Base-by-base conservation (phyloP, 2,329 filamentous ascomycete species). In the Sporothrix pseudoabietina region DNA sequence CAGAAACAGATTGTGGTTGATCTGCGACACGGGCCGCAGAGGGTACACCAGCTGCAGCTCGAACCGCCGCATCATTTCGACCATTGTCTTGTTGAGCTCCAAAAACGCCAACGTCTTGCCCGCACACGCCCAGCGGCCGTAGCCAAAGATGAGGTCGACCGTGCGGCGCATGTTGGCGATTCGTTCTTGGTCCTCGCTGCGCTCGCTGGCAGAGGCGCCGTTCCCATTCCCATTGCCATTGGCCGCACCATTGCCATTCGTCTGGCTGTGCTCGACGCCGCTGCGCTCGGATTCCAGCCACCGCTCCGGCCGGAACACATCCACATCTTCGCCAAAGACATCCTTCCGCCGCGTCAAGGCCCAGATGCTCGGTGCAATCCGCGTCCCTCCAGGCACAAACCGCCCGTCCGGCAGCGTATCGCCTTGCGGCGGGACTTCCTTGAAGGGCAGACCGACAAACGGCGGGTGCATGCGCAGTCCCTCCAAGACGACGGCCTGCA, bases 401-500 rank as follows among this genome's bases (percentile, higher is more conserved):
- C 81, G 77, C 44, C 82, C 82, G 69, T 80, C 79, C 32, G 83
- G 78, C 6, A 80, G 77, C 59, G 82, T 81, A 71, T 83, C 83
- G 16, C 80, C 80, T 4, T 79, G 77, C 3, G 83, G 82, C 19
- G 83, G 80, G 1, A 80, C 80, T 69, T 77, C 77, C 49, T 75
- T 75, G 69, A 75, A 75, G 32, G 74, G 74, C 69, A 77, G 63
- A 0, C 82, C 82, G 0, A 81, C 80, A 0, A 84, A 81, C 0
- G 85, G 84, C 3, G 85, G 83, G 75, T 81, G 82, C 26, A 87
- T 80, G 0, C 86, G 81, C 30, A 87, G 78, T 0, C 82, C 83
- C 75, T 88, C 86, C 59, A 83, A 82, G 35, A 88, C 82, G 8
- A 84, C 83, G 0, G 86, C 86, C 74, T 85, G 83, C 7, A 88